A percentile compares a stretch with the other conserved stretches of the same genome.
phyloP scores from a whole-genome alignment of 768 basidiomycete genomes.

The Phylloporus scabripes region DNA sequence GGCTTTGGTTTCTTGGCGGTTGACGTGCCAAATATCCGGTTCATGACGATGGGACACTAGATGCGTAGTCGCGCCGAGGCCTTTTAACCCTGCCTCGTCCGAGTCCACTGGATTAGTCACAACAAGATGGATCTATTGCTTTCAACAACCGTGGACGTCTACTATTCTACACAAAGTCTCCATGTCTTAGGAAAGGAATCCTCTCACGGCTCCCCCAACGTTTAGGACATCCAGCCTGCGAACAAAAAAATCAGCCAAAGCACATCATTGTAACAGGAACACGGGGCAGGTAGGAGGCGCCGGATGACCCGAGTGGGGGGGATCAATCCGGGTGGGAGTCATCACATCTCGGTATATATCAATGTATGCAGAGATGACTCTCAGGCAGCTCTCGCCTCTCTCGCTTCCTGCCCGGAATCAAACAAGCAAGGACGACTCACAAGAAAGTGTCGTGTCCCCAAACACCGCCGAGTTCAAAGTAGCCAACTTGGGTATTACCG shows the following conservation, averaged over 20 bases:
- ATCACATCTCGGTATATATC: conserved; percentile 10
- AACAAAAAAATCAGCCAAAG: conserved; percentile 4
- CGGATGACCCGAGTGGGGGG: background rate
- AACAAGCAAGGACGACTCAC: conserved; percentile 39
- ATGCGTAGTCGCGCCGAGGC: background rate
- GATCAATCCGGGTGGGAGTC: conserved; percentile 5
- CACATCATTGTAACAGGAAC: background rate
- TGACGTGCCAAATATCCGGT: conserved; percentile 78
- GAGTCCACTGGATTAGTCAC: background rate
- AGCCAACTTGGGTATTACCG: conserved; percentile 85
- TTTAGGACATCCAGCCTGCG: conserved; percentile 77
- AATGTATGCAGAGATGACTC: background rate
- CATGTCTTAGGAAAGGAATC: conserved; percentile 60
- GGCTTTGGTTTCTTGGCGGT: conserved; percentile 80
- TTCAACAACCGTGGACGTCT: background rate
- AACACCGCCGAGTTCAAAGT: conserved; percentile 97
- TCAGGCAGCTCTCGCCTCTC: background rate
- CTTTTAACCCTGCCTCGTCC: background rate
- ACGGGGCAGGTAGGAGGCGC: background rate
- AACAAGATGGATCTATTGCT: background rate
- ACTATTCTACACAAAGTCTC: background rate
- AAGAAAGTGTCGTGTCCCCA: conserved; percentile 99
- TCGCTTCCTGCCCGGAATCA: background rate
- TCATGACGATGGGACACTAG: conserved; percentile 46
- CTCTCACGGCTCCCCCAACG: conserved; percentile 87